Base-by-base conservation (phyloP, 805 yeast species). In the Saccharomycopsis vini region DNA sequence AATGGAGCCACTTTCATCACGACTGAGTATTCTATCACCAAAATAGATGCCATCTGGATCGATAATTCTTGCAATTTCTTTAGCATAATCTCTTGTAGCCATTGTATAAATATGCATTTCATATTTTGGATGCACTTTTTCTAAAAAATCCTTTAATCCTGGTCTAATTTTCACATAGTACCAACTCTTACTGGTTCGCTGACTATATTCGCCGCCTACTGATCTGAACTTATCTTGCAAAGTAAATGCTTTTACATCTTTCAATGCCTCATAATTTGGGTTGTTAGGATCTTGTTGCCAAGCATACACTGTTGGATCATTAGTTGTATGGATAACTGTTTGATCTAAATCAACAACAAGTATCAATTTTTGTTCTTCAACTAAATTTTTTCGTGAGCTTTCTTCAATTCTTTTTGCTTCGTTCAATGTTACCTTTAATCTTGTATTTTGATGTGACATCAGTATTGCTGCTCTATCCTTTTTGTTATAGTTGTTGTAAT, bases 341-440 rank as follows among this genome's bases (percentile, higher is more conserved):
- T 92, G 98, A 64, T 92, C 98, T 50, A 92, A 70, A 68, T 92
- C 98, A 4, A 92, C 98, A 23, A 92, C 97, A 45, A 92, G 68
- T 24, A 92, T 88, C 50, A 92, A 68, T 59, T 85, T 86, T 47
- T 72, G 67, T 42, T 77, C 83, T 13, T 67, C 59, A 4, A 78
- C 62, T 38, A 92, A 68, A 46, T 81, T 68, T 45, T 68, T 65
- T 3, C 86, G 76, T 42, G 88, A 71, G 24, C 66, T 65, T 48
- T 74, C 73, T 57, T 89, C 97, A 39, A 92, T 79, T 48, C 79
- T 77, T 48, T 77, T 80, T 2, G 97, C 98, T 63, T 92, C 98
- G 49, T 73, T 78, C 39, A 79, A 71, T 34, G 95, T 81, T 19
- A 92, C 88, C 46, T 82, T 85, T 50, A 92, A 69, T 37, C 89